Base-by-base conservation (phyloP, 192 early-diverging fungal species). In the Entophlyctis luteolus region DNA sequence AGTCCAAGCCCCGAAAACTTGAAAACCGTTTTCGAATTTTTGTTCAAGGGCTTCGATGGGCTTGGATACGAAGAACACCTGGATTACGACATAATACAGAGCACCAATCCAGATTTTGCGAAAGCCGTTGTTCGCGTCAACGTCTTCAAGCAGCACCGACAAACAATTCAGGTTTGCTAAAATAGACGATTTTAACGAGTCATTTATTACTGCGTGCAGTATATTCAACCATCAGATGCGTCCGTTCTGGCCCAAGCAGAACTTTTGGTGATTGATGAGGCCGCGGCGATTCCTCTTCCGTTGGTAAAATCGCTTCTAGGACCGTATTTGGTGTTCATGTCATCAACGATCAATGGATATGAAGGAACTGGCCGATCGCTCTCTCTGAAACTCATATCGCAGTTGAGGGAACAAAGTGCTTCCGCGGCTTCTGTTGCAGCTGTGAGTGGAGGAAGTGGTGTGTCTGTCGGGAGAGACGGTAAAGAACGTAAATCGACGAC, bases 61-160 rank as follows among this genome's bases (percentile, higher is more conserved):
- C 84, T 99, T 52, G 89, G 91, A n/a, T 99, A 96, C 71, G 91
- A 96, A 67, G 96, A 99, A 74, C 96, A 99, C 75, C 80, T 95
- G 73, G 96, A 99, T 80, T 99, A 99, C 62, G 93, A 97, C 73
- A 95, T 99, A 71, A 85, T 97, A n/a, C 96, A 98, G 79, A 92
- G 90, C 18, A 96, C 93, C 63, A 94, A 96, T 78, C 93, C 94
- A 16, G 93, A 88, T 12, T 92, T 95, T 76, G 91, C 94, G 72
- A 94, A 95, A 70, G 91, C 93, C 14, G 90, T 99, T 35, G 96
- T 99, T 23, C 76, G 95, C 42, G 93, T 99, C 34, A 96, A 98
- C 71, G 86, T 99, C 57, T 95, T 95, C 81, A 86, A 89, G 57
- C 89, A 95, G 68, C 96, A 99, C 76, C 81, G 96, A 12, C 96